Evolutionary conservation across 176 grass and related monocot genomes (phyloP).

Genomic region (Eremochloa ophiuroides): DNA sequence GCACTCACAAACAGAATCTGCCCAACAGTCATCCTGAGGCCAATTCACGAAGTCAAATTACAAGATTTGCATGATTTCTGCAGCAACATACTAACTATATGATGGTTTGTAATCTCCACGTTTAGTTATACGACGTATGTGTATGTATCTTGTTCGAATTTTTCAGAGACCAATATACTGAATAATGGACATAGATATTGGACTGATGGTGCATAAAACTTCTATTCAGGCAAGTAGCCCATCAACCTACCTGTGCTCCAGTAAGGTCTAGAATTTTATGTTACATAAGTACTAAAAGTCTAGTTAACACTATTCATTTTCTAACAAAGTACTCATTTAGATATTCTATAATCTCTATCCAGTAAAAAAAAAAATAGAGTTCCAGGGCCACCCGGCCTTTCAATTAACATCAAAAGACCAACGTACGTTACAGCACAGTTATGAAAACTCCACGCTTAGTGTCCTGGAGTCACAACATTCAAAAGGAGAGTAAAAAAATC

Average conservation of each 20-base stretch:
- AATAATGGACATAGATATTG: neutral
- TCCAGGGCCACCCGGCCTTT: too few species aligned
- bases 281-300: neutral
- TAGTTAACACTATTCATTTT: too few species aligned
- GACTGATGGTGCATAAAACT: too few species aligned
- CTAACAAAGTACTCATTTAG: too few species aligned
- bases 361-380: too few species aligned
- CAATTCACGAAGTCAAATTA: neutral
- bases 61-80: constrained; percentile 26
- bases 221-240: too few species aligned
- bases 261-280: neutral
- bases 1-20: neutral
- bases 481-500: too few species aligned
- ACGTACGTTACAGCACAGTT: too few species aligned
- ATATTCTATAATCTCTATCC: too few species aligned
- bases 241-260: neutral
- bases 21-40: neutral
- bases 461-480: too few species aligned
- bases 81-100: neutral
- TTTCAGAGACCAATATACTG: neutral
- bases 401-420: too few species aligned
- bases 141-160: neutral
- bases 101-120: neutral
- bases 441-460: too few species aligned
- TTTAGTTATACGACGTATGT: neutral